A percentile compares a stretch with the other conserved stretches of the same genome.
phyloP scores from a whole-genome alignment of 192 early-diverging fungal genomes.

The Coemansia sp. region DNA sequence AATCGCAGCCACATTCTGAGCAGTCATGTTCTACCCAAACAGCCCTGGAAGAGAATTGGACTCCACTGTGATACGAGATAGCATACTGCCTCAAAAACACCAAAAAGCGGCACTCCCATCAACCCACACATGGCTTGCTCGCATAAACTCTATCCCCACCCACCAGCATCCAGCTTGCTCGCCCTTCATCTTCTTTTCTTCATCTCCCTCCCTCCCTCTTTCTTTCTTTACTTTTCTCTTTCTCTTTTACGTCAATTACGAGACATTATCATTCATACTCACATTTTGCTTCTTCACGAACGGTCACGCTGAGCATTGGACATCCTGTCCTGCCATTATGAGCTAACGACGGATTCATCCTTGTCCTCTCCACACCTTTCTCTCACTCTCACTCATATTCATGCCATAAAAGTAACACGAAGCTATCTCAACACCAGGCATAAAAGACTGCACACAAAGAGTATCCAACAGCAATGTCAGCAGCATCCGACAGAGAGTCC shows the following conservation, averaged over 20 bases:
- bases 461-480: slow-evolving; percentile 5
- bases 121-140: too few species aligned
- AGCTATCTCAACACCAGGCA: background rate
- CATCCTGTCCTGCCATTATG: background rate
- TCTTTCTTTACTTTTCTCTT: background rate
- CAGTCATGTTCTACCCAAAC: too few species aligned
- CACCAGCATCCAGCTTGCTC: too few species aligned
- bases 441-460: background rate
- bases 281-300: background rate
- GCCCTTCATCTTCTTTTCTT: background rate
- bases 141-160: too few species aligned
- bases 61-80: too few species aligned
- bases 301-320: background rate
- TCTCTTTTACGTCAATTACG: background rate
- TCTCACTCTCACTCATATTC: background rate
- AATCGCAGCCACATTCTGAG: too few species aligned
- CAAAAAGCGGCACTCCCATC: too few species aligned
- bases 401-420: background rate
- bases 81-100: too few species aligned
- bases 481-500: slow-evolving; percentile 22
- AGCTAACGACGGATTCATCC: background rate
- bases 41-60: too few species aligned
- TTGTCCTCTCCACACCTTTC: background rate
- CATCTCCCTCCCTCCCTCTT: background rate
- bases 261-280: background rate